A percentile compares a stretch with the other conserved stretches of the same genome.
These are phyloP conservation scores for Pyrenophora tritici-repentis DNA, from an alignment of 2,329 filamentous ascomycete species.

Conservation along the genomic window DNA sequence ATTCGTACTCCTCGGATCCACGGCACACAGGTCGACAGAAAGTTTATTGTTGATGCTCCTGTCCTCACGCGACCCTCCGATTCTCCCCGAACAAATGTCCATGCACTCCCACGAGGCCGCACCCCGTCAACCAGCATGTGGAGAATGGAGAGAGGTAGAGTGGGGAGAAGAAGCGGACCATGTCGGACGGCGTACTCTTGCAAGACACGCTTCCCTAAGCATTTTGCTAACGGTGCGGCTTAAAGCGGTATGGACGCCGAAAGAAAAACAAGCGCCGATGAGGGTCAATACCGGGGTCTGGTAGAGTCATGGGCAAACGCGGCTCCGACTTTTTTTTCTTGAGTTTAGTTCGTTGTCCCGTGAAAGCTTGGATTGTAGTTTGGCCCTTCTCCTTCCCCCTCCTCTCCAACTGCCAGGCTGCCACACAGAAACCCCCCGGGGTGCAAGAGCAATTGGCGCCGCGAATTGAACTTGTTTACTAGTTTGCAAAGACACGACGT, in stretches of 20 bases:
- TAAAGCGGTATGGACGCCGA: constrained; percentile 12
- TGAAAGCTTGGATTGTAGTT: too few species aligned
- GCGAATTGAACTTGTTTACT: constrained; percentile 4
- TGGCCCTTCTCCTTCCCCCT: too few species aligned
- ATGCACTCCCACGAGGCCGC: not conserved
- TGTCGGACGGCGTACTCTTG: constrained; percentile 14
- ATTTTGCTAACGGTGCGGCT: not conserved
- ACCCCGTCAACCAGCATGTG: constrained; percentile 1
- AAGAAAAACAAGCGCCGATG: not conserved
- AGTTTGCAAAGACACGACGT: constrained; percentile 1
- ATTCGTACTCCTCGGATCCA: too few species aligned
- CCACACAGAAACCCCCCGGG: too few species aligned
- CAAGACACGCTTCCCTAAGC: constrained; percentile 8
- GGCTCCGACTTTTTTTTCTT: too few species aligned
- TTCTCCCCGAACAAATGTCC: too few species aligned
- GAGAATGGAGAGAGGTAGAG: constrained; percentile 1
- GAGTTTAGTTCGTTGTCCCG: too few species aligned
- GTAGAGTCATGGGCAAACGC: too few species aligned
- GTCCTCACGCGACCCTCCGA: too few species aligned
- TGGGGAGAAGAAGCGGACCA: constrained; percentile 5
- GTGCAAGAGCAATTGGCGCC: constrained; percentile 4
- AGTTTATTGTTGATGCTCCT: too few species aligned
- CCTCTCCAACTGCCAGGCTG: too few species aligned
- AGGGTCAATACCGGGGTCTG: not conserved
- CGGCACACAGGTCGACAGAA: too few species aligned